Base-by-base conservation (phyloP, 306 rosid species). In the Rubus idaeus region DNA sequence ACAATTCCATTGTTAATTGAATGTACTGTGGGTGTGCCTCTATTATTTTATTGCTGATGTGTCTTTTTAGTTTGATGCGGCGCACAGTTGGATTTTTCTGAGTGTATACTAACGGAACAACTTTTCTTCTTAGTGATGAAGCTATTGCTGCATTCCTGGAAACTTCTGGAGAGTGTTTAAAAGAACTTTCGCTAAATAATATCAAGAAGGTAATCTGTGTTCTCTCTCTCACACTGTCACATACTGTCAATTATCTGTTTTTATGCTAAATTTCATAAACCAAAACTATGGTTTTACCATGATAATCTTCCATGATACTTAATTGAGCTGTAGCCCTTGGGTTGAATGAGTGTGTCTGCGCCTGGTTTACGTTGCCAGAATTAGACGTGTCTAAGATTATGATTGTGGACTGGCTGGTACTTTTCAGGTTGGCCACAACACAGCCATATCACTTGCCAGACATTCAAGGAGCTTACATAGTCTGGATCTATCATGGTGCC, bases 401-500 rank as follows among this genome's bases (percentile, higher is more conserved):
- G 77, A 75, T 67, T 81, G 67, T 61, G 71, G 68, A 57, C 53
- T 50, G 46, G 30, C 11, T 70, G 83, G 53, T 62, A 65, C 77
- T 67, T 75, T 83, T 51, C 89, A 95, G 98, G 99, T 92, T 77
- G 83, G 87, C 70, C 58, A 63, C 62, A 78, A 82, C 78, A 92
- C 98, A 30, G 74, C 91, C 14, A 26, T 83, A 56, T 86, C 97
- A 44, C 96, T 95, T 44, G 90, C 88, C 68, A 76, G 26, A 55
- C 61, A 61, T 70, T 82, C 87, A n/a, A 87, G 61, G 75, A 86
- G 72, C 63, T 83, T 95, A 92, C 87, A 86, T 79, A 81, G 61
- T 62, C 87, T 95, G 60, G 98, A 95, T 84, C 82, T 95, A 41
- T 92, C 99, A 45, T 95, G 92, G 92, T 92, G 99, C 85, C 85